Conservation (phyloP, 345 rosid genomes). For the Pistacia atlantica region DNA sequence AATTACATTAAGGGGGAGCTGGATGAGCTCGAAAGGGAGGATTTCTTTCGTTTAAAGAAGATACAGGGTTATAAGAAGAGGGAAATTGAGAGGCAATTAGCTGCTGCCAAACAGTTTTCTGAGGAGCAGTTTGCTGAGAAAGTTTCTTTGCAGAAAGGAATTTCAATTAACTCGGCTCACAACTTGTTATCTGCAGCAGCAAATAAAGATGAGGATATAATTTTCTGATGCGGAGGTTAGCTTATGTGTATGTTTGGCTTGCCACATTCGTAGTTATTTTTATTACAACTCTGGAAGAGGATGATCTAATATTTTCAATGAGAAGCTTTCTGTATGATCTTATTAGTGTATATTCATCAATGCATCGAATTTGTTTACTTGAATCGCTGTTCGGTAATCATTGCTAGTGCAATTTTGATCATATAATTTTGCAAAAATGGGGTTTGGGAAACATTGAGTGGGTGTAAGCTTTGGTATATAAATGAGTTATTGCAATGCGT, state of each 20-base stretch:
- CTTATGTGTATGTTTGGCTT: neutral
- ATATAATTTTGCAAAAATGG: too few relatives aligned
- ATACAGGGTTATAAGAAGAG: constrained; percentile 83
- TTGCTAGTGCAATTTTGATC: neutral
- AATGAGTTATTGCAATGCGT: neutral
- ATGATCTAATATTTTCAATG: constrained; percentile 22
- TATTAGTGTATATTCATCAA: neutral
- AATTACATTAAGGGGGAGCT: constrained; percentile 80
- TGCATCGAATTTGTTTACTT: neutral
- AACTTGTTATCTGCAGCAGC: constrained; percentile 54
- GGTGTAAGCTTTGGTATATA: too few relatives aligned
- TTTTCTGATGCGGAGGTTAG: constrained; percentile 54
- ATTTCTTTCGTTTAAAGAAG: constrained; percentile 91
- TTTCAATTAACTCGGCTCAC: constrained; percentile 64
- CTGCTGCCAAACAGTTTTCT: constrained; percentile 55
- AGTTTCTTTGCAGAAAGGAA: constrained; percentile 72
- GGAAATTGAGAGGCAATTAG: constrained; percentile 59
- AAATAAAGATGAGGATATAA: constrained; percentile 77
- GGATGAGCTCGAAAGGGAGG: constrained; percentile 93
- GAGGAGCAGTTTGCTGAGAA: constrained; percentile 70
- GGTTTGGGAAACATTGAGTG: too few relatives aligned
- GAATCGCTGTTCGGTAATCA: constrained; percentile 7
- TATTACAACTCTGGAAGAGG: constrained; percentile 9
- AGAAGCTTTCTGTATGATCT: constrained; percentile 16
- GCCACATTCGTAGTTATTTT: constrained; percentile 4